Base-by-base conservation (phyloP, 306 rosid species). In the Geum urbanum region DNA sequence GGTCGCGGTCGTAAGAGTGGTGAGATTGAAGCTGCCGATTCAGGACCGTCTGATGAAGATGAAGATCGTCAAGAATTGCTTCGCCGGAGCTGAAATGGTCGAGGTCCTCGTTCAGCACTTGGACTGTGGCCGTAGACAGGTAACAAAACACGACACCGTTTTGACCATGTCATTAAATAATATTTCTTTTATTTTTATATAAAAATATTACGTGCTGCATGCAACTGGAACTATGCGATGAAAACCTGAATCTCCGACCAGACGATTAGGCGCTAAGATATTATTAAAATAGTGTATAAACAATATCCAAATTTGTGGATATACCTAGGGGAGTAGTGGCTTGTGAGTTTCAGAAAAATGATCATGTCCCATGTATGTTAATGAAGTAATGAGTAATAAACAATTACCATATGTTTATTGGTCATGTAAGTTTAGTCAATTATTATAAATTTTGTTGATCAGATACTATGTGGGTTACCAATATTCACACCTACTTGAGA, bases 51-150 rank as follows among this genome's bases (percentile, higher is more conserved):
- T 86, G 80, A 80, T 79, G 82, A 87, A 85, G 77, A 77, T 87
- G 96, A 95, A 84, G 84, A 82, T 91, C 52, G 80, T 91, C 0
- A 86, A 78, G 76, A 91, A 86, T 54, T 91, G 99, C 74, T 95
- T 91, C 84, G 79, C 92, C 13, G 97, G 91, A 24, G 40, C 78
- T 2, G 89, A 91, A 76, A 71, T 89, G 82, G 91, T 91, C 59
- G 95, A 86, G 61, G 80, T 65, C 69, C 73, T 95, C 43, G 47
- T 87, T 76, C 88, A 80, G 1, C 85, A 89, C 82, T 79, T 89
- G 79, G 82, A 81, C 49, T 91, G 95, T 40, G 86, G 85, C 52
- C 97, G 92, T 50, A 69, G 18, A 40, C 84, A 95, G 99, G 99
- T 95, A 27, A 27, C 32, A 1, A 27, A 27, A 84, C 20, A 8